Evolutionary conservation across 192 early-diverging fungal species (phyloP).

Genomic region (Coemansia sp.): DNA sequence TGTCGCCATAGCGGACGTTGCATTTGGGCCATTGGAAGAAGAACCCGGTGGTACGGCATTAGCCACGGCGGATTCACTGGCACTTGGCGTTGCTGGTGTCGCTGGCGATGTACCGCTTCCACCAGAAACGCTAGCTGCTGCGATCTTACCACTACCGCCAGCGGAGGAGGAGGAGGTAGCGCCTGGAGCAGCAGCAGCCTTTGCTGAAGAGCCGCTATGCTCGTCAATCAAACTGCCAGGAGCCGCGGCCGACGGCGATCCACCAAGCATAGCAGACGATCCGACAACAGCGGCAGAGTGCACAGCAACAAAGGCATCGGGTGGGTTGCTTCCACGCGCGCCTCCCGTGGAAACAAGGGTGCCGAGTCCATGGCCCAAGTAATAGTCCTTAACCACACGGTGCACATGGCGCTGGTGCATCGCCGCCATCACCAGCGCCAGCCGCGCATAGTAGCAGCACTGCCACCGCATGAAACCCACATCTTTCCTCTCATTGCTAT

Average conservation of each 20-base stretch:
- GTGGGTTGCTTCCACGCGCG: slow-evolving; percentile 1
- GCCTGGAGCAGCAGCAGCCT: not conserved
- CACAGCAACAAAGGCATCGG: slow-evolving; percentile 27
- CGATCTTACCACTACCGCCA: not conserved
- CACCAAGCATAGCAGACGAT: not conserved
- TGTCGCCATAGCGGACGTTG: not conserved
- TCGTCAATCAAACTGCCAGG: not conserved
- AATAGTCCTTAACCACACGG: slow-evolving; percentile 14
- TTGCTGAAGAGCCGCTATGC: not conserved
- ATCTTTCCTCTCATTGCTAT: not conserved
- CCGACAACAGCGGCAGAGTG: not conserved
- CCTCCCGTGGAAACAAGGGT: not conserved
- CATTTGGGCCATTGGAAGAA: not conserved
- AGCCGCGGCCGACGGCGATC: not conserved
- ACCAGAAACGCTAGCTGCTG: not conserved
- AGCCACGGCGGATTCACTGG: slow-evolving; percentile 3
- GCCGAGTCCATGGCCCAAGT: slow-evolving; percentile 19
- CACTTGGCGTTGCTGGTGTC: not conserved
- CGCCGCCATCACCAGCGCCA: slow-evolving; percentile 33
- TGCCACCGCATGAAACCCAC: slow-evolving; percentile 35
- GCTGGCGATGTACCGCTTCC: not conserved
- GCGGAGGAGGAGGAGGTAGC: not conserved
- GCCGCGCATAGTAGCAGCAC: slow-evolving; percentile 21
- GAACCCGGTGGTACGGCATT: not conserved
- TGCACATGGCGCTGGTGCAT: slow-evolving; percentile 41